Evolutionary conservation across 225 moss, liverwort and hornwort species (phyloP).

Genomic region (Neckera pumila): DNA sequence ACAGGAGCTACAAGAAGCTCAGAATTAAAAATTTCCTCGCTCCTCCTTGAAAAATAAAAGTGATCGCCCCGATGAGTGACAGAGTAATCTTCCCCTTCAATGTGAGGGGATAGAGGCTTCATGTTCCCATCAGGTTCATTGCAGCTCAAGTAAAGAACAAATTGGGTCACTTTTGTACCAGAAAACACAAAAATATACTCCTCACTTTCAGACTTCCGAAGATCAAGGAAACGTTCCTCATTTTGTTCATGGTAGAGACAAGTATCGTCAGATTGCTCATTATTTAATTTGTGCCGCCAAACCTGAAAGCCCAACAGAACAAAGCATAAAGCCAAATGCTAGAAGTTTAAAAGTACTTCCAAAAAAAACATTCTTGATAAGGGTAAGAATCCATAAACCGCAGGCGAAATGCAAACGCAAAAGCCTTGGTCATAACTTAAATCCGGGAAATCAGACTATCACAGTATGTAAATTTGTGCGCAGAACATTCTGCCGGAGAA

Average conservation of each 20-base stretch:
- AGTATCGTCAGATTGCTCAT: conserved; percentile 46
- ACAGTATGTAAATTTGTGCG: not conserved
- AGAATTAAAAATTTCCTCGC: conserved; percentile 74
- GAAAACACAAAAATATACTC: conserved; percentile 64
- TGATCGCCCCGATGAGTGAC: conserved; percentile 63
- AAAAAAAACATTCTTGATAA: not conserved
- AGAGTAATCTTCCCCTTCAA: conserved; percentile 71
- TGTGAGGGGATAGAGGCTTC: conserved; percentile 48
- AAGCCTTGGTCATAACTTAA: not conserved
- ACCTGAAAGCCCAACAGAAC: conserved; percentile 39
- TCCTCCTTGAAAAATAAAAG: conserved; percentile 76
- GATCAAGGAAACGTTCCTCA: conserved; percentile 66
- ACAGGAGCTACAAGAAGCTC: conserved; percentile 81
- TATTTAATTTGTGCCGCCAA: conserved; percentile 64
- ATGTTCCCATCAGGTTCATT: conserved; percentile 45
- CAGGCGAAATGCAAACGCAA: not conserved
- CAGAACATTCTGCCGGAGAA: not conserved
- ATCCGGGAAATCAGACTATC: not conserved
- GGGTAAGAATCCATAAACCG: not conserved
- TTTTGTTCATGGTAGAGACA: conserved; percentile 77
- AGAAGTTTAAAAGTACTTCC: not conserved
- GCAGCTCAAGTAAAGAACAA: conserved; percentile 65
- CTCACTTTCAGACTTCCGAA: conserved; percentile 57
- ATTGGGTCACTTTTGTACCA: conserved; percentile 72
- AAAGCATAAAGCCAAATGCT: not conserved